Conservation (phyloP, 2,329 filamentous ascomycete genomes). For the Bipolaris oryzae region DNA sequence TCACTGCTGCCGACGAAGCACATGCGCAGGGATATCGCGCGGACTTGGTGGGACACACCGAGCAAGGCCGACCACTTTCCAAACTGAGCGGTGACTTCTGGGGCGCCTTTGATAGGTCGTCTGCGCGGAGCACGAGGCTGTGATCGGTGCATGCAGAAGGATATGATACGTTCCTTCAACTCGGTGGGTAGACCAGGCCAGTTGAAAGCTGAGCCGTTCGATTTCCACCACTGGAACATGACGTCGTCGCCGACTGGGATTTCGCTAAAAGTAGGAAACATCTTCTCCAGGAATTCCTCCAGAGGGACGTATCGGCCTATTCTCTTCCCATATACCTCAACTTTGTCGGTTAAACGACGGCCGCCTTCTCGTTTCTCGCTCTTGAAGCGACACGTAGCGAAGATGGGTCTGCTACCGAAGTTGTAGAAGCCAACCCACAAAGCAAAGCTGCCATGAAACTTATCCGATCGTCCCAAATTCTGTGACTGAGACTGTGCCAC, state of each 20-base stretch:
- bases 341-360: background rate
- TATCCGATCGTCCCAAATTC: background rate
- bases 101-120: background rate
- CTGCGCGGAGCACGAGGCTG: background rate
- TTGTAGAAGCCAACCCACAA: conserved; percentile 17
- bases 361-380: background rate
- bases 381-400: conserved; percentile 2
- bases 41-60: conserved; percentile 30
- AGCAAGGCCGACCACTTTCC: conserved; percentile 25
- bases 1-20: conserved; percentile 26
- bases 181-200: conserved; percentile 35
- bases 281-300: conserved; percentile 5
- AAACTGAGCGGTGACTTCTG: conserved; percentile 27
- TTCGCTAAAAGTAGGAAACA: conserved; percentile 8
- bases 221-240: conserved; percentile 29
- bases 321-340: background rate
- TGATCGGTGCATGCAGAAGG: conserved; percentile 23
- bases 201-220: conserved; percentile 34
- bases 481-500: conserved; percentile 6
- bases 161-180: conserved; percentile 33
- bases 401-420: background rate
- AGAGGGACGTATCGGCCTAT: conserved; percentile 6
- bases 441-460: background rate
- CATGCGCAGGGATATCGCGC: conserved; percentile 28
- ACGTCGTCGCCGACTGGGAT: background rate